Evolutionary conservation across 768 basidiomycete genomes (phyloP), one percentile per base, ranked within the genome.

Genomic region (Dioszegia crocea): DNA sequence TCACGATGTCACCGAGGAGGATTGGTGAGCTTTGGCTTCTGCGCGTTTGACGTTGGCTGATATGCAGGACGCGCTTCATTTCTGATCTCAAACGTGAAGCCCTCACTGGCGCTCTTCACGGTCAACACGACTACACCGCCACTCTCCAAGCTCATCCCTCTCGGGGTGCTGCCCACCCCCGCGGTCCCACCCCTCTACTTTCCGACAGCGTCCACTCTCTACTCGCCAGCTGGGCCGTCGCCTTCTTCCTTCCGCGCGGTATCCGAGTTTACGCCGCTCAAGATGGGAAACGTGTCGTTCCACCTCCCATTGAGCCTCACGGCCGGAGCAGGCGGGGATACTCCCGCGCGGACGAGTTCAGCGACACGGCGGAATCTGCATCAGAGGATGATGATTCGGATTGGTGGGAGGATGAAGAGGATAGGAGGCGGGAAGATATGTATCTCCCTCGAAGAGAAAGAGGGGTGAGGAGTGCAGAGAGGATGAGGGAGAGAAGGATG

Each of bases 211-310:
- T 73, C 44, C 71, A 73, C 47, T 66, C 71, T 10, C 40, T 73
- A 0, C 51, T 73, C 6, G 63, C 67, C 19, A 61, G 61, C 14
- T 73, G 71, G 71, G 66, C 68, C 0, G 71, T 73, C 0, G 68
- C 67, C 30, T 73, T 70, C 52, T 73, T 73, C 63, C 31, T 55
- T 27, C 71, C 71, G 12, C 58, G 71, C 19, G 71, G 71, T n/a
- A 67, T 73, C 48, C 48, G 61, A 17, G 60, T 73, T 12, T 68
- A 70, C 55, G 68, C 69, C 6, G 71, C 68, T 1, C 57, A 63
- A 56, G 65, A 63, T 30, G 66, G 67, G 8, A 24, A 56, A 17
- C 24, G 64, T 8, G 61, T 73, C 11, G 39, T 70, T 26, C 68
- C 66, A 0, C 58, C 63, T 6, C 69, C 71, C 2, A 43, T 73